Evolutionary conservation across 805 yeast genomes (phyloP).

Genomic region (Spathaspora hagerdaliae): DNA sequence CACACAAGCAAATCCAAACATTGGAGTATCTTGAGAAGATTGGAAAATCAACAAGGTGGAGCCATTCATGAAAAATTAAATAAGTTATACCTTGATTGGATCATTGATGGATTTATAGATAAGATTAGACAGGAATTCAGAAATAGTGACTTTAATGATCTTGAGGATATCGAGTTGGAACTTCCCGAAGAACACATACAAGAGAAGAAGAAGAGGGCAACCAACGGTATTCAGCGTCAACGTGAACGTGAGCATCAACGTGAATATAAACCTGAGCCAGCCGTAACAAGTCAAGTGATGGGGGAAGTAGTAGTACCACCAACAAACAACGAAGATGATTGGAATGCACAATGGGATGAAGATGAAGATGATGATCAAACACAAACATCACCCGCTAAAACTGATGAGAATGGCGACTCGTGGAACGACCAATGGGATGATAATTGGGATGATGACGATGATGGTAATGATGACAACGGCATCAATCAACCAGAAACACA

Average conservation of each 20-base stretch:
- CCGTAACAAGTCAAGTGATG: too few species aligned
- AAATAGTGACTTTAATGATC: neutral
- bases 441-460: constrained; percentile 18
- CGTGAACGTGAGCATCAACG: neutral
- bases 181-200: neutral
- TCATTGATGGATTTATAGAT: constrained; percentile 28
- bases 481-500: constrained; percentile 7
- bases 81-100: constrained; percentile 26
- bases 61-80: constrained; percentile 20
- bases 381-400: neutral
- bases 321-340: constrained; percentile 10
- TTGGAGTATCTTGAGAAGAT: constrained; percentile 12
- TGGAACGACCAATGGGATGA: constrained; percentile 30
- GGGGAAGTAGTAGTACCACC: neutral
- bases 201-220: neutral
- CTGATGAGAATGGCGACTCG: constrained; percentile 11
- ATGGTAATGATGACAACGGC: constrained; percentile 11
- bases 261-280: neutral
- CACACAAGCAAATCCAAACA: constrained; percentile 7
- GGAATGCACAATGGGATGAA: constrained; percentile 8
- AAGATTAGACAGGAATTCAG: constrained; percentile 19
- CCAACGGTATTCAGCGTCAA: neutral
- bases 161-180: neutral
- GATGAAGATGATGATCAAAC: neutral
- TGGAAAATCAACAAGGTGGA: constrained; percentile 5